A percentile compares a stretch with the other conserved stretches of the same genome.
Conservation (phyloP, 192 early-diverging fungal genomes). For the Coemansia sp. region DNA sequence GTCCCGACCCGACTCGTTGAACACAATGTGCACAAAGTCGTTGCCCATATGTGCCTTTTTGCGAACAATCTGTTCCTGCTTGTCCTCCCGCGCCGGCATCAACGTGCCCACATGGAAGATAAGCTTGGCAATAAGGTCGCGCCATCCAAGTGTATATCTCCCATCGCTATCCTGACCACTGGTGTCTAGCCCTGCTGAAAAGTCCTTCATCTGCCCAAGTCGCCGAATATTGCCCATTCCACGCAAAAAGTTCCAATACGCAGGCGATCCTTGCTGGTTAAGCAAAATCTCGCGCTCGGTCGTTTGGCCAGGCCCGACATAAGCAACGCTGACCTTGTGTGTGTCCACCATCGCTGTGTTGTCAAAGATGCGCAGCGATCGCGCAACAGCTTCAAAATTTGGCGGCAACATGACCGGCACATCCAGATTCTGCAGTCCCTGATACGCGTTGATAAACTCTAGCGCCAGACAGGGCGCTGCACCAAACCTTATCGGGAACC, state of each 20-base stretch:
- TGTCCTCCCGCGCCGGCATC: slow-evolving; percentile 77
- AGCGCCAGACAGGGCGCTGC: slow-evolving; percentile 46
- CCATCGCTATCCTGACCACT: slow-evolving; percentile 80
- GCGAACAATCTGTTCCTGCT: slow-evolving; percentile 75
- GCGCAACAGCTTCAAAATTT: slow-evolving; percentile 66
- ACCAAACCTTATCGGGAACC: slow-evolving; percentile 36
- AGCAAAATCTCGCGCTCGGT: slow-evolving; percentile 83
- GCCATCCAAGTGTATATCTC: slow-evolving; percentile 75
- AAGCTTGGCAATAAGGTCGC: slow-evolving; percentile 81
- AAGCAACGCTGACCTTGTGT: slow-evolving; percentile 94
- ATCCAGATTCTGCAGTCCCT: slow-evolving; percentile 62
- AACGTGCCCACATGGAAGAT: slow-evolving; percentile 93
- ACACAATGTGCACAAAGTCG: slow-evolving; percentile 93
- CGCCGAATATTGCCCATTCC: slow-evolving; percentile 74
- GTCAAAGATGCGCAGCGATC: slow-evolving; percentile 83
- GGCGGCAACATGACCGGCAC: slow-evolving; percentile 66
- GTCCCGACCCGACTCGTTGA: slow-evolving; percentile 82
- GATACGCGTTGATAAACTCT: slow-evolving; percentile 63
- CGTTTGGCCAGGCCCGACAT: slow-evolving; percentile 82
- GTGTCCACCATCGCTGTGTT: slow-evolving; percentile 85
- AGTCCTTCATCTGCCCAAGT: slow-evolving; percentile 65
- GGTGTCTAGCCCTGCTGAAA: slow-evolving; percentile 88
- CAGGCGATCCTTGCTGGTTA: slow-evolving; percentile 83
- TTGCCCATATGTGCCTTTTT: slow-evolving; percentile 99
- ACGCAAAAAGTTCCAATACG: slow-evolving; percentile 85